A percentile compares a stretch with the other conserved stretches of the same genome.
Conservation (phyloP, 345 rosid species). For the Iberis pinnata region DNA sequence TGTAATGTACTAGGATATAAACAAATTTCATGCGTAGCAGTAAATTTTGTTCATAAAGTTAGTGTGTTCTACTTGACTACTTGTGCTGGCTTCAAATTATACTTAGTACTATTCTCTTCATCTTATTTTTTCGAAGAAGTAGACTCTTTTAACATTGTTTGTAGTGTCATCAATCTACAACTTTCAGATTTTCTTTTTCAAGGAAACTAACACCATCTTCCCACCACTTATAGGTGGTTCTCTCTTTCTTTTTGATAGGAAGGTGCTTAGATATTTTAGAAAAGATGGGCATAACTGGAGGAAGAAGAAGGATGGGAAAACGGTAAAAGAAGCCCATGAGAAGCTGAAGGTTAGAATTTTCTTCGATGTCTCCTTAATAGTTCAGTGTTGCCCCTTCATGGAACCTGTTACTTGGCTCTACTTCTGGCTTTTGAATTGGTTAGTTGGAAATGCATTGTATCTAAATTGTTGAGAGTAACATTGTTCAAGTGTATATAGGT, state of each 20-base stretch:
- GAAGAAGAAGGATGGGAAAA: slow-evolving; percentile 85
- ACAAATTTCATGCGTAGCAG: neutral
- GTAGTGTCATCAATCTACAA: neutral
- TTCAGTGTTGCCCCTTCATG: slow-evolving; percentile 7
- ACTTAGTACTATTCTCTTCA: neutral
- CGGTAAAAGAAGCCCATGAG: slow-evolving; percentile 90
- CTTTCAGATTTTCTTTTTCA: neutral
- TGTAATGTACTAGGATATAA: neutral
- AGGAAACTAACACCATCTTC: slow-evolving; percentile 24
- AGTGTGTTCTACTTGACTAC: too few species aligned
- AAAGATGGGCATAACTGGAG: slow-evolving; percentile 95
- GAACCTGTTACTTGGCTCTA: too few species aligned
- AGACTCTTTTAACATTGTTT: neutral
- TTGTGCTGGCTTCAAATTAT: neutral
- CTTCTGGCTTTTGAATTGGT: slow-evolving; percentile 6
- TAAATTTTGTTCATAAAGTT: too few species aligned
- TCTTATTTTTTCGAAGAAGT: neutral
- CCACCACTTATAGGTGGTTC: slow-evolving; percentile 70
- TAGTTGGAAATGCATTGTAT: slow-evolving; percentile 8
- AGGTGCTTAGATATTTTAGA: slow-evolving; percentile 83
- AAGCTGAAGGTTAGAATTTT: slow-evolving; percentile 55
- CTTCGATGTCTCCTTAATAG: neutral
- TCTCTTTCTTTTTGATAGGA: slow-evolving; percentile 83
- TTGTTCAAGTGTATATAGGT: slow-evolving; percentile 48
- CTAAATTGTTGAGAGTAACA: slow-evolving; percentile 23